Percentiles rank a stretch among this genome's conserved stretches.
Evolutionary conservation across 768 basidiomycete species (phyloP).

Genomic region (Suillus sp.): DNA sequence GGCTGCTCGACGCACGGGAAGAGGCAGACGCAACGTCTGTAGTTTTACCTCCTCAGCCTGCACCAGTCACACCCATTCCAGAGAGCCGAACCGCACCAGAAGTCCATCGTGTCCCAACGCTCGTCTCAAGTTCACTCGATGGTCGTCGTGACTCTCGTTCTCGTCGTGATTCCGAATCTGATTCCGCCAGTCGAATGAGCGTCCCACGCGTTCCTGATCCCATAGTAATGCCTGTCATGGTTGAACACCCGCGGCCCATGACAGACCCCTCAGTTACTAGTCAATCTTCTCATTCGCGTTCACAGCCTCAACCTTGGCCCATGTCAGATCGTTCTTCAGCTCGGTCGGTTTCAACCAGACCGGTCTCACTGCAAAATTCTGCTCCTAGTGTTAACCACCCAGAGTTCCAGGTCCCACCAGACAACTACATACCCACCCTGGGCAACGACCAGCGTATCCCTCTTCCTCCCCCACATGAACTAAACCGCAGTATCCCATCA

Average conservation of each 20-base stretch:
- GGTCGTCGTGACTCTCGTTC: constrained; percentile 23
- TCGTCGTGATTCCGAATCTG: constrained; percentile 21
- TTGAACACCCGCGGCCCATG: constrained; percentile 20
- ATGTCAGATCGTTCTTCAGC: constrained; percentile 12
- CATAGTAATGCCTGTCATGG: constrained; percentile 13
- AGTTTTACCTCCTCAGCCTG: constrained; percentile 24
- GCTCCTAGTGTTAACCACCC: constrained; percentile 15
- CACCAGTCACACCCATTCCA: constrained; percentile 21
- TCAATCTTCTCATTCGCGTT: constrained; percentile 21
- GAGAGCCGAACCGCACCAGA: constrained; percentile 24
- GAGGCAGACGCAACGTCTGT: constrained; percentile 5
- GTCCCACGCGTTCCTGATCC: constrained; percentile 17
- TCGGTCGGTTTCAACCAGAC: constrained; percentile 18
- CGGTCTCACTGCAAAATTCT: constrained; percentile 26
- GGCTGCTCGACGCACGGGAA: constrained; percentile 26
- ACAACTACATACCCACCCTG: constrained; percentile 52
- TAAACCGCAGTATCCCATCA: constrained; percentile 35
- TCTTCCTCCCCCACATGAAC: constrained; percentile 55
- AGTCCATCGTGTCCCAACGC: constrained; percentile 28
- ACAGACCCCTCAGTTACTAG: constrained; percentile 17
- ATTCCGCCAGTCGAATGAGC: constrained; percentile 16
- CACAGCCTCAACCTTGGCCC: constrained; percentile 23
- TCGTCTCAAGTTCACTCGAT: constrained; percentile 21
- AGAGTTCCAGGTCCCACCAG: constrained; percentile 42
- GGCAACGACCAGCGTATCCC: constrained; percentile 41